Evolutionary conservation across 345 rosid species (phyloP).

Genomic region (Hirschfeldia incana): DNA sequence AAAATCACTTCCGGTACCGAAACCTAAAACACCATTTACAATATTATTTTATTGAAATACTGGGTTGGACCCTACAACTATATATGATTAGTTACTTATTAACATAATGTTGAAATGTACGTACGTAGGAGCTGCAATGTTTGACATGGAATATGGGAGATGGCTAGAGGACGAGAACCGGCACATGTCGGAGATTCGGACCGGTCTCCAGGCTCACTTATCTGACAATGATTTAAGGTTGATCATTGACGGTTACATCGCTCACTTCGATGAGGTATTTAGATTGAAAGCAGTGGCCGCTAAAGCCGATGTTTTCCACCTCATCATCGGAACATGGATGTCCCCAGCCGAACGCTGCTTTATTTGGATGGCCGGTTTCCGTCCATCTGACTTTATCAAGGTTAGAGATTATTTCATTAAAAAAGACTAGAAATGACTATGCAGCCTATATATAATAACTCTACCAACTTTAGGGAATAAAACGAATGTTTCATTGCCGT

Average conservation of each 20-base stretch:
- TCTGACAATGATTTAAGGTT: conserved; percentile 67
- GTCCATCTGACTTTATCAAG: conserved; percentile 95
- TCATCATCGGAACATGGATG: conserved; percentile 84
- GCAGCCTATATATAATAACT: too few relatives aligned
- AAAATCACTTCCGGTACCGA: conserved; percentile 75
- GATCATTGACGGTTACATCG: conserved; percentile 71
- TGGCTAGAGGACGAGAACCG: conserved; percentile 93
- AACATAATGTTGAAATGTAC: not conserved
- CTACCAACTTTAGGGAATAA: too few relatives aligned
- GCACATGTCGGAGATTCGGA: conserved; percentile 80
- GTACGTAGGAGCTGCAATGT: conserved; percentile 73
- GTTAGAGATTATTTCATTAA: conserved; percentile 32
- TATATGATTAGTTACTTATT: conserved; percentile 1
- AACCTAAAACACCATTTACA: conserved; percentile 28
- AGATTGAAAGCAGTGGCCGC: conserved; percentile 64
- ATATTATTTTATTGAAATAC: not conserved
- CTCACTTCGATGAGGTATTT: conserved; percentile 91
- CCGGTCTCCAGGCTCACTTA: conserved; percentile 74
- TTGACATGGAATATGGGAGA: conserved; percentile 90
- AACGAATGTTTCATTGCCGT: too few relatives aligned
- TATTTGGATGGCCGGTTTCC: conserved; percentile 97
- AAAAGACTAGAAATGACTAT: too few relatives aligned
- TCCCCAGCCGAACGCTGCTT: conserved; percentile 94
- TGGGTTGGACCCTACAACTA: not conserved
- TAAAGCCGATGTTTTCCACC: conserved; percentile 82